Base-by-base conservation (phyloP, 192 early-diverging fungal species). In the Nowakowskiella sp. region DNA sequence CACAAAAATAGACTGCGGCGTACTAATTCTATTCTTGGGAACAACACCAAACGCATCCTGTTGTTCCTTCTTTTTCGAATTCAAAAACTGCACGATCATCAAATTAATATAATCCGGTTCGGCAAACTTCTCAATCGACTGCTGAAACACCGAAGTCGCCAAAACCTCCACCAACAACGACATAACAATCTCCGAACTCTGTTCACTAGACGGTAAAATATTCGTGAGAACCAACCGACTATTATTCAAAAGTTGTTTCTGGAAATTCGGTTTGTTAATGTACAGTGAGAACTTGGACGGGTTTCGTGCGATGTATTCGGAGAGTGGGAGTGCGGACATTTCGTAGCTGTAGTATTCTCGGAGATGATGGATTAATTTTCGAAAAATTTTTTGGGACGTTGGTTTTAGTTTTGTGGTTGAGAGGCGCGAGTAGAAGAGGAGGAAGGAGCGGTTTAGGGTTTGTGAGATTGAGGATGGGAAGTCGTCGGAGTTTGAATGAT, bases 111-210 rank as follows among this genome's bases (percentile, higher is more conserved):
- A 63, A 29, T 65, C 57, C 1, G 66, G 57, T 44, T 72, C 59
- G 21, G 55, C 54, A 33, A 55, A 64, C 34, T 54, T 61, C 23
- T 70, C 62, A 13, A 76, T 62, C 6, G 72, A 34, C n/a, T 55
- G 55, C 25, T 47, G 54, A 4, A 76, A 57, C 1, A 76, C 70
- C 6, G 60, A 58, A 0, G 74, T 76, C n/a, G 66, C 74, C 4
- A 76, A 10, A 36, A 76, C 65, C 43, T 76, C 74, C 5, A 61
- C 60, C 1, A 67, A 45, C 22, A 76, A 46, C 3, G 47, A 46
- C 30, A 72, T 70, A 3, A 72, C 64, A 3, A 69, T 47, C 4
- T 69, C 65, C 0, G 58, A 63, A 3, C 54, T 51, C 13, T 59
- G 43, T 42, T 76, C 69, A 4, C 49, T 23, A 21, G 60, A 39